Evolutionary conservation across 1,284 basidiomycete genomes (phyloP).

Genomic region (Cystobasidium slooffiae): DNA sequence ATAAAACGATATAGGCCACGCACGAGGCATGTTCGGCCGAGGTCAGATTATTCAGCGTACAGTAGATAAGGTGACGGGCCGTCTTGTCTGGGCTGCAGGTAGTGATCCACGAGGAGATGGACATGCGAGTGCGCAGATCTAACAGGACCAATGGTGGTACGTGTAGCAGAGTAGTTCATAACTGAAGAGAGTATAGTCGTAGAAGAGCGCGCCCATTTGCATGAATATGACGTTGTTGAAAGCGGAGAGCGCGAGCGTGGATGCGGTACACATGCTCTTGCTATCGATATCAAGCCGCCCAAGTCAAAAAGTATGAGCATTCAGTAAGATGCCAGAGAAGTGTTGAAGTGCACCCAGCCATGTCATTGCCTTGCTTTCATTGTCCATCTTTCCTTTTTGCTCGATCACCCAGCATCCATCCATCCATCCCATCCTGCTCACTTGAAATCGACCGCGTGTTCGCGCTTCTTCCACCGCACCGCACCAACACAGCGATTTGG

Average conservation of each 20-base stretch:
- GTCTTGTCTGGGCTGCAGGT: constrained; percentile 81
- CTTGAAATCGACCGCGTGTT: not conserved
- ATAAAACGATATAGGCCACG: constrained; percentile 61
- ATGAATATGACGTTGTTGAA: constrained; percentile 17
- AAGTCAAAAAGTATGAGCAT: too few species aligned
- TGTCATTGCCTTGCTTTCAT: too few species aligned
- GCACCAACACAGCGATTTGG: constrained; percentile 2
- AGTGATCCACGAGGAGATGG: constrained; percentile 77
- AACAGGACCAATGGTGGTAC: not conserved
- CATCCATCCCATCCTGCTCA: not conserved
- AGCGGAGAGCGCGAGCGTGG: too few species aligned
- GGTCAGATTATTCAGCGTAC: constrained; percentile 85
- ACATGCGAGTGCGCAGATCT: constrained; percentile 52
- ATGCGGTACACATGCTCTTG: not conserved
- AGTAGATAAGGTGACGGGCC: constrained; percentile 65
- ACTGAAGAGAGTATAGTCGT: not conserved
- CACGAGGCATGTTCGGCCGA: constrained; percentile 78
- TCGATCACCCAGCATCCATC: not conserved
- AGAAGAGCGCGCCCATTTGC: not conserved
- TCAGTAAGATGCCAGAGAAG: too few species aligned
- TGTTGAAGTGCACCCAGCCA: too few species aligned
- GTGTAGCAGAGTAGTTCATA: too few species aligned
- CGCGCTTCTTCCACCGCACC: constrained; percentile 28
- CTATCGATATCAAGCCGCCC: not conserved
- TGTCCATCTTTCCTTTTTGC: too few species aligned